Conservation (phyloP, 306 rosid genomes). For the Cucumis hystrix region DNA sequence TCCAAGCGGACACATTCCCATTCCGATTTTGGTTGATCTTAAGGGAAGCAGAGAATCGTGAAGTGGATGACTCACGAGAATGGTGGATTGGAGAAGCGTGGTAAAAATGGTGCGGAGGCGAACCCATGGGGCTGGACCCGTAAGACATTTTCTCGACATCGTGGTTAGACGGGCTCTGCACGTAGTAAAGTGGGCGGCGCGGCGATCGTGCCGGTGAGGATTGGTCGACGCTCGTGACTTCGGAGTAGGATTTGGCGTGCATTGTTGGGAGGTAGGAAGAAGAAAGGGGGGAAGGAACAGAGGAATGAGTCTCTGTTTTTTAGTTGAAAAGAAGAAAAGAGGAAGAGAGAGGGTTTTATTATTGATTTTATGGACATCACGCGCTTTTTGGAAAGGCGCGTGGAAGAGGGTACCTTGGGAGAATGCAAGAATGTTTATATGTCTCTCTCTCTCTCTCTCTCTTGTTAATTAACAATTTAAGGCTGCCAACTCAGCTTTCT, state of each 20-base stretch:
- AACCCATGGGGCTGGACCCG: constrained; percentile 66
- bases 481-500: background rate
- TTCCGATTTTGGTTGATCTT: constrained; percentile 31
- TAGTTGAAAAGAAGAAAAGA: background rate
- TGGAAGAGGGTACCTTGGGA: background rate
- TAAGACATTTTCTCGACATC: constrained; percentile 94
- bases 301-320: background rate
- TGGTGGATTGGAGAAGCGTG: constrained; percentile 86
- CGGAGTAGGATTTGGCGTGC: constrained; percentile 85
- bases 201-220: constrained; percentile 65
- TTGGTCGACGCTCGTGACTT: constrained; percentile 64
- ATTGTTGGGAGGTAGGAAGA: constrained; percentile 1
- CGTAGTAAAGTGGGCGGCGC: constrained; percentile 75
- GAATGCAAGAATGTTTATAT: background rate
- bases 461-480: background rate
- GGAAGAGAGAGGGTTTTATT: background rate
- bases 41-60: constrained; percentile 81
- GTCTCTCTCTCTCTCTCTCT: background rate
- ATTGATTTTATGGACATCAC: background rate
- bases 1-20: constrained; percentile 38
- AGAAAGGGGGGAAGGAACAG: background rate
- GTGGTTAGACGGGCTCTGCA: constrained; percentile 84
- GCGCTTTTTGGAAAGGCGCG: background rate
- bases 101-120: constrained; percentile 59
- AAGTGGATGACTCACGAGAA: constrained; percentile 89